phyloP scores from a whole-genome alignment of 2,329 filamentous ascomycete genomes.

The Alternaria conjuncta region DNA sequence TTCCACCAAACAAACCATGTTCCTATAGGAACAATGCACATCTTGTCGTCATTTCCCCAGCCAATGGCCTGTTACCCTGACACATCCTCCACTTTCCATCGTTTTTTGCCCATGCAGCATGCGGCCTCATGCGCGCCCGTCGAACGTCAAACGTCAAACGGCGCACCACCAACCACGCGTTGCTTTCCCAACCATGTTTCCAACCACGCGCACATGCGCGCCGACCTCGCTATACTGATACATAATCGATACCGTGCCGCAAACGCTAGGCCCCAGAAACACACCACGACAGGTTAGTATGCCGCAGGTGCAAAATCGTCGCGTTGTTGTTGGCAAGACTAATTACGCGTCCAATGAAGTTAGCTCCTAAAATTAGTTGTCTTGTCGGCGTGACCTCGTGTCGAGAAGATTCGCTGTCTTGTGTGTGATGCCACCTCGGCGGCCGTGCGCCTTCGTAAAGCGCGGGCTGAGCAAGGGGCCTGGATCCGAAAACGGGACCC shows the following conservation, averaged over 20 bases:
- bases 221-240: neutral
- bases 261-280: constrained; percentile 6
- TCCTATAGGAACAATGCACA: constrained; percentile 22
- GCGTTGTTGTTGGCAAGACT: constrained; percentile 3
- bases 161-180: neutral
- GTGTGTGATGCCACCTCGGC: neutral
- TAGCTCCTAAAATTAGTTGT: constrained; percentile 19
- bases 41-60: constrained; percentile 17
- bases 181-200: neutral
- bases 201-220: constrained; percentile 11
- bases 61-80: neutral
- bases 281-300: neutral
- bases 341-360: constrained; percentile 26
- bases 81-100: constrained; percentile 5
- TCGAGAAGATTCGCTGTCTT: constrained; percentile 10
- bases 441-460: constrained; percentile 8
- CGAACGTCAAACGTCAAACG: constrained; percentile 10
- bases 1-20: constrained; percentile 15
- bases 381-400: constrained; percentile 13
- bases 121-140: neutral
- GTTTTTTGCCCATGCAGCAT: neutral
- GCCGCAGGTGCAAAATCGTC: constrained; percentile 1
- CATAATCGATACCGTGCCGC: constrained; percentile 19
- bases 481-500: constrained; percentile 8
- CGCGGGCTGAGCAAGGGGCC: constrained; percentile 8